Evolutionary conservation across 331 rosid genomes (phyloP), one percentile per base, ranked within the genome.

Genomic region (Stylosanthes scabra): DNA sequence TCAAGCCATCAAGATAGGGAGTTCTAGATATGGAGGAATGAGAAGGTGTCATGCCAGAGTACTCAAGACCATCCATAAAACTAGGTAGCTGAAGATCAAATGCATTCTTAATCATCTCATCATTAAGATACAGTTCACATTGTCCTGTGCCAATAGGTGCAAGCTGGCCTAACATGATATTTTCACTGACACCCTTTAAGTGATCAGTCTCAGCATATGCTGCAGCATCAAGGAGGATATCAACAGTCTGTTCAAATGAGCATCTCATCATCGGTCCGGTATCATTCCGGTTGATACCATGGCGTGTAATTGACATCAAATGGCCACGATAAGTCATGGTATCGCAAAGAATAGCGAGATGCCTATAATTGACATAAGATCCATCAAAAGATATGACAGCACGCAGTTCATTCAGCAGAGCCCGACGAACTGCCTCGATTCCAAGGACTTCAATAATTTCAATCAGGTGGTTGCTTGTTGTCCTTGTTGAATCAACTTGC

Each of bases 61-160:
- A 20, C 25, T 95, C 98, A 70, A 95, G 93, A 68, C 97, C 97
- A 37, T 95, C 99, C 88, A 92, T 88, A 74, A 90, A 92, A 79
- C 99, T 90, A 66, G 99, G 99, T 20, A 95, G 86, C 80, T 95
- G 99, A 40, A 95, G 97, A 68, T 95, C 99, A 71, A 95, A 88
- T 62, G 97, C 99, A 84, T 95, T 92, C 83, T 92, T 92, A 82
- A 95, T 78, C 99, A 95, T 95, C 78, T 87, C 98, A 59, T 95
- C 98, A 42, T 95, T 95, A 79, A 95, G 96, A 73, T 83, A 92
- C 77, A 95, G 76, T 46, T 88, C 84, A 64, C 97, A 92, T 52
- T 82, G 96, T 68, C 99, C 99, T 1, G 99, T 95, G 56, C 99
- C 99, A 15, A 95, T 90, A 2, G 98, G 99, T 54, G 99, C 99